phyloP scores from a whole-genome alignment of 1,139 yeast species.

The Blastobotrys capitulatus region DNA sequence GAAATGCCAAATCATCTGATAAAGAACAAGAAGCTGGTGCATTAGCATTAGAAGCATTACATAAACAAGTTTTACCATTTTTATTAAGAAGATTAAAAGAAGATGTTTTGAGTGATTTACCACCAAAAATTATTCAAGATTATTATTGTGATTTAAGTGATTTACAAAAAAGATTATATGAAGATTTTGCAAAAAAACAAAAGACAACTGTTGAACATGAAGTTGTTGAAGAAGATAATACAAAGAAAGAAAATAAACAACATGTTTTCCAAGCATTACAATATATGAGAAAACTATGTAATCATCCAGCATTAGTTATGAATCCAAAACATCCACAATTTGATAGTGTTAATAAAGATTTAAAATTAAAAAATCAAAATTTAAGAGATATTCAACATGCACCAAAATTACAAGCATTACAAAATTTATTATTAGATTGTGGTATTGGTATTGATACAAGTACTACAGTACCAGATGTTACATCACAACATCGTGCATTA shows the following conservation, averaged over 20 bases:
- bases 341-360: slow-evolving; percentile 53
- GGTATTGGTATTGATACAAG: slow-evolving; percentile 66
- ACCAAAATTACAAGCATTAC: slow-evolving; percentile 82
- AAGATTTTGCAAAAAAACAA: slow-evolving; percentile 87
- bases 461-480: slow-evolving; percentile 39
- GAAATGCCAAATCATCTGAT: slow-evolving; percentile 85
- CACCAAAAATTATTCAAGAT: slow-evolving; percentile 98
- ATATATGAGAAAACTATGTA: slow-evolving; percentile 94
- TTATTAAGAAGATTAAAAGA: slow-evolving; percentile 94
- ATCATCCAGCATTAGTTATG: slow-evolving; percentile 92
- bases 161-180: slow-evolving; percentile 79
- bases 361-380: slow-evolving; percentile 54
- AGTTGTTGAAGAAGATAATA: slow-evolving; percentile 34
- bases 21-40: slow-evolving; percentile 98
- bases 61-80: slow-evolving; percentile 94
- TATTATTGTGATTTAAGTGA: slow-evolving; percentile 95
- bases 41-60: slow-evolving; percentile 88
- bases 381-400: slow-evolving; percentile 76
- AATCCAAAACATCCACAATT: slow-evolving; percentile 82
- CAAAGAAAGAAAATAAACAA: slow-evolving; percentile 54
- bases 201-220: slow-evolving; percentile 66
- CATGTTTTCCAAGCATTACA: slow-evolving; percentile 97
- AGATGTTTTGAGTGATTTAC: slow-evolving; percentile 91
- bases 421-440: slow-evolving; percentile 80
- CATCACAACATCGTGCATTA: slow-evolving; percentile 91